Conservation (phyloP, 2,329 filamentous ascomycete genomes). For the Paraphoma sp. region DNA sequence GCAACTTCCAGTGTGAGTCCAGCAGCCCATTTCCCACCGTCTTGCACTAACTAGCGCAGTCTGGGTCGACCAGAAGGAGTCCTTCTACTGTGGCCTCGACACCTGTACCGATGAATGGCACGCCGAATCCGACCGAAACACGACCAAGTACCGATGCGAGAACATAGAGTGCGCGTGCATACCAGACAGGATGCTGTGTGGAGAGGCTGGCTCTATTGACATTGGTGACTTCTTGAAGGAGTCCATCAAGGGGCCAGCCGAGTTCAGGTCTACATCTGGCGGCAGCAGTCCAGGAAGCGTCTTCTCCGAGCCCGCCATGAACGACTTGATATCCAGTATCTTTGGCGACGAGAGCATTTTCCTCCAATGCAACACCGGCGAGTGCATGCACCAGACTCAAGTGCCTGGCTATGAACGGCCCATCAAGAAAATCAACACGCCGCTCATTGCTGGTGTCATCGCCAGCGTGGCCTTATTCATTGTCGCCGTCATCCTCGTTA, state of each 20-base stretch:
- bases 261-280: conserved; percentile 73
- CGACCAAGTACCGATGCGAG: conserved; percentile 83
- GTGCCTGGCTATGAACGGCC: conserved; percentile 89
- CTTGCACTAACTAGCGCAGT: conserved; percentile 60
- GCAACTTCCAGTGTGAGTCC: conserved; percentile 89
- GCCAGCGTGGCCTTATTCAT: conserved; percentile 85
- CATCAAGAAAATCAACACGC: conserved; percentile 95
- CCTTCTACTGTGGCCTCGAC: conserved; percentile 92
- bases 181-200: conserved; percentile 90
- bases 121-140: conserved; percentile 74
- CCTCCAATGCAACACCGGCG: conserved; percentile 81
- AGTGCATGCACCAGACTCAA: conserved; percentile 92
- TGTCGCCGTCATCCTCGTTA: conserved; percentile 79
- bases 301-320: conserved; percentile 92
- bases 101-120: conserved; percentile 77
- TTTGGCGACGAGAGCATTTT: conserved; percentile 93
- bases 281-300: conserved; percentile 74
- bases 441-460: conserved; percentile 92
- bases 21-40: neutral
- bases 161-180: conserved; percentile 88
- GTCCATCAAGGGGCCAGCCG: conserved; percentile 84
- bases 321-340: conserved; percentile 83
- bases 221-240: conserved; percentile 86
- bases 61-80: conserved; percentile 93
- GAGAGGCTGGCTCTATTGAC: conserved; percentile 88